Base-by-base conservation (phyloP, 768 basidiomycete genomes). In the Tricholoma bakamatsutake region DNA sequence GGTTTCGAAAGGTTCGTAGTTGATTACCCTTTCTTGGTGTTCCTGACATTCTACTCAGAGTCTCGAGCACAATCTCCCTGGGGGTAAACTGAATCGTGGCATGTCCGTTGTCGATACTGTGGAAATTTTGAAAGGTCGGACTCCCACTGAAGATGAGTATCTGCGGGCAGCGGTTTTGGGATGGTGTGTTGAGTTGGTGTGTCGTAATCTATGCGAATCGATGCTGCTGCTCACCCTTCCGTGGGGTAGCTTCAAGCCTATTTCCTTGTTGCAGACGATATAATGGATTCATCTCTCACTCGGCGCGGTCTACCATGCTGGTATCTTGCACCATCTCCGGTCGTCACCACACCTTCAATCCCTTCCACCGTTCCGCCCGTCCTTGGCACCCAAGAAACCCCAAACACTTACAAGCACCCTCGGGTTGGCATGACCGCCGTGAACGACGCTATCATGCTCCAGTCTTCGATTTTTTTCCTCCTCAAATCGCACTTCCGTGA, bases 371-470 rank as follows among this genome's bases (percentile, higher is more conserved):
- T 34, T 11, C 56, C 52, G 17, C 17, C 52, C 2, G 9, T 48
- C 4, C 6, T 53, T 15, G 18, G 35, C 5, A 33, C 17, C 35
- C 52, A 47, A 27, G 37, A 7, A 11, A 33, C 15, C 18, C 54
- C 57, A 2, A 58, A 54, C 12, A 53, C 54, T n/a, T 57, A 60
- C 51, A 65, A 60, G 48, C 62, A 74, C 21, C 74, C 74, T 2
- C 63, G 69, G 12, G 84, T 96, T 58, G 85, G 85, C 46, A 84
- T 85, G 72, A 84, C 97, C 59, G 94, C 96, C 4, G 88, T 98
- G 75, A 98, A 98, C 76, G 96, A 98, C 68, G 76, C 91, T 1
- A 93, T 97, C 80, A 91, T 98, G 90, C 86, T 98, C 70, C 93
- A 94, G 69, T 85, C 83, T 7, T 88, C 94, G 24, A 97, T 99